Evolutionary conservation across 352 stramenopile species (phyloP).

Genomic region (Pythium myriotylum): DNA sequence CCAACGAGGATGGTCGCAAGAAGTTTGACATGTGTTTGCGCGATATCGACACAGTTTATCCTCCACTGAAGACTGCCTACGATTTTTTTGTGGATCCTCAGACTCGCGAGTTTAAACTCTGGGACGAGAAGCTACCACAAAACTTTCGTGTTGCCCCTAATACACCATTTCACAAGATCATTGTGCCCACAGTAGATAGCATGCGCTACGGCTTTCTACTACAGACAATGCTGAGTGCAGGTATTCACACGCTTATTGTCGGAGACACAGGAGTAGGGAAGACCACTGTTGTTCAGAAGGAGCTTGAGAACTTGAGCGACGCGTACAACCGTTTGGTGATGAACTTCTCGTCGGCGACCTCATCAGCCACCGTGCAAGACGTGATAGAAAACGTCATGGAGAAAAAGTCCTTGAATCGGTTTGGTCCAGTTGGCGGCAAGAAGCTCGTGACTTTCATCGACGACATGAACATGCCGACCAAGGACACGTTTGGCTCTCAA

Average conservation of each 20-base stretch:
- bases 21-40: constrained; percentile 88
- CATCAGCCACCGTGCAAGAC: constrained; percentile 85
- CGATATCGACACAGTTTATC: constrained; percentile 93
- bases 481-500: constrained; percentile 91
- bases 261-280: constrained; percentile 91
- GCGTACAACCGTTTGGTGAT: constrained; percentile 79
- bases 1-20: constrained; percentile 84
- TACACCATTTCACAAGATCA: constrained; percentile 85
- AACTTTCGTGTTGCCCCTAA: constrained; percentile 76
- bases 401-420: constrained; percentile 89
- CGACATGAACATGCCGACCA: constrained; percentile 93
- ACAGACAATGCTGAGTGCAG: constrained; percentile 72
- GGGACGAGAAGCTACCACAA: constrained; percentile 78
- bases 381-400: constrained; percentile 92
- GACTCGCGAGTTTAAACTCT: constrained; percentile 79
- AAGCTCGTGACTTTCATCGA: constrained; percentile 92
- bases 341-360: constrained; percentile 92
- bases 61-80: constrained; percentile 91
- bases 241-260: constrained; percentile 86
- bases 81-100: constrained; percentile 92
- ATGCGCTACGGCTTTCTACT: constrained; percentile 82
- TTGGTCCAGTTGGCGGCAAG: constrained; percentile 85
- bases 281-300: constrained; percentile 82
- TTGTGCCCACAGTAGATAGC: constrained; percentile 87
- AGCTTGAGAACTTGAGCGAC: constrained; percentile 81